Base-by-base conservation (phyloP, 768 basidiomycete genomes). In the Asterophora parasitica region DNA sequence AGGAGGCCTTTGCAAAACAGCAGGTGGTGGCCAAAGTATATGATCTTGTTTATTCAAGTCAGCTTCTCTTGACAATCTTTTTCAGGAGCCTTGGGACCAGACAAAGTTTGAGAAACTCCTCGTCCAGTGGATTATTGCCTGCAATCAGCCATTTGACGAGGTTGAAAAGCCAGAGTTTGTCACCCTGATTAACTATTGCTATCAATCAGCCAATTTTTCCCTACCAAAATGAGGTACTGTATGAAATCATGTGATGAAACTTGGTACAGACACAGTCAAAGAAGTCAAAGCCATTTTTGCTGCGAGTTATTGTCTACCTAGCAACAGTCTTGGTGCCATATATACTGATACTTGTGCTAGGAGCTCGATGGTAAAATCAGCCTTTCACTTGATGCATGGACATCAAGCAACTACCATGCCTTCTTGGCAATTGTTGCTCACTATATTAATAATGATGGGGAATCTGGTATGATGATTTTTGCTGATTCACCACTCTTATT, bases 361-460 rank as follows among this genome's bases (percentile, higher is more conserved):
- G 40, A 50, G 36, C 46, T 55, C 35, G 26, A 48, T 6, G 28
- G 49, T 3, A 59, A 59, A 15, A 46, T 63, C 17, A 34, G 38
- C 9, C 45, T 61, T 7, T 61, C 12, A 4, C 30, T 31, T 8
- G 12, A 31, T 42, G 54, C 50, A 10, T 63, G 61, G 60, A 60
- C 60, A n/a, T 63, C 60, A n/a, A 60, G 55, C 36, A 63, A 63
- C 30, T 47, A 49, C 12, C 52, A 56, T 48, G 60, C 58, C 2
- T 63, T 63, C 23, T 28, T 61, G 9, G 61, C 60, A 0, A 59
- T 63, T 37, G 51, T 63, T 20, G 56, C 52, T 4, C 60, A 63
- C 35, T 61, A 54, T 16, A 36, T 61, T 10, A 53, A 44, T 9
- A 61, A 60, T 39, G 44, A 57, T 17, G 55, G 58, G 7, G 33